Conservation (phyloP, 129 eudicot species). For the Helianthus tuberosus region DNA sequence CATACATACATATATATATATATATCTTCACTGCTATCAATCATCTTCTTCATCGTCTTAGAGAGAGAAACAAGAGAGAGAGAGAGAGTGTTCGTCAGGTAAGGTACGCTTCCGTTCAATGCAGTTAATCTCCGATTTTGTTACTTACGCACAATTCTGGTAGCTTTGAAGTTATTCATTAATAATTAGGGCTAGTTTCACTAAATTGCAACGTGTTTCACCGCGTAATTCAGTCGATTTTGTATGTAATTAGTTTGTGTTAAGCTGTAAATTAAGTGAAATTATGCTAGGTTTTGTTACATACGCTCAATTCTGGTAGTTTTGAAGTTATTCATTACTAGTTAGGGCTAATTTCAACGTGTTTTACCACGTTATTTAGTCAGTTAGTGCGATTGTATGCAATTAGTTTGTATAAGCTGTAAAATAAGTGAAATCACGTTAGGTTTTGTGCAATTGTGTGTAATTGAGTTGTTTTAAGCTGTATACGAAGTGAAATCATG, state of each 20-base stretch:
- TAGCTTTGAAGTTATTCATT: background rate
- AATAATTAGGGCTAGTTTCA: background rate
- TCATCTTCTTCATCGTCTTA: constrained; percentile 13
- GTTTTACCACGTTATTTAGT: background rate
- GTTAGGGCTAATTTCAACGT: background rate
- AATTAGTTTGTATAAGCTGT: background rate
- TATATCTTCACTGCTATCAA: constrained; percentile 19
- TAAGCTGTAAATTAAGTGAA: background rate
- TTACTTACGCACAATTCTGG: background rate
- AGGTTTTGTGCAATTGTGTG: background rate
- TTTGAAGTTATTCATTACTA: background rate
- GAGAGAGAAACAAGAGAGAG: background rate
- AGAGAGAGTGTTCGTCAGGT: background rate
- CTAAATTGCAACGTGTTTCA: background rate
- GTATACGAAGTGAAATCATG: background rate
- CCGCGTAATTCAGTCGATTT: background rate
- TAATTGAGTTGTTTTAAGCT: background rate
- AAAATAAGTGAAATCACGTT: background rate
- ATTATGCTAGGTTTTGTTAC: background rate
- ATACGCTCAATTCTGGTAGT: no score
- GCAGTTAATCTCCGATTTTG: background rate
- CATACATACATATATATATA: background rate
- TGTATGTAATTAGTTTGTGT: background rate
- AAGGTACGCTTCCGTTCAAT: no score
- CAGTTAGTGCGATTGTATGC: background rate